Base-by-base conservation (phyloP, 2,329 filamentous ascomycete genomes). In the Fusarium neocosmosporiellum region DNA sequence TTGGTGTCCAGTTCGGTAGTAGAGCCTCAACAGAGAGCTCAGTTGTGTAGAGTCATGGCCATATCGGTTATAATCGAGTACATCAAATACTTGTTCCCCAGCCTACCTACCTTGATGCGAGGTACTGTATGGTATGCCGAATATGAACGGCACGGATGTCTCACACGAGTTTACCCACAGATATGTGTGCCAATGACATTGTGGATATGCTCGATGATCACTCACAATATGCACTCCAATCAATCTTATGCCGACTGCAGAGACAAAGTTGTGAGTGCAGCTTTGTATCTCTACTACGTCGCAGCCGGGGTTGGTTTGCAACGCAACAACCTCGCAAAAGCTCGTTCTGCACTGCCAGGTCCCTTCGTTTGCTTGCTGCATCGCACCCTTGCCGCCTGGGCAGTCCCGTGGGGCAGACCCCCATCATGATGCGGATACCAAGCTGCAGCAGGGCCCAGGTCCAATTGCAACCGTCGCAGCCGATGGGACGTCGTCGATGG, bases 381-480 rank as follows among this genome's bases (percentile, higher is more conserved):
- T 46, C 22, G 18, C 41, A 63, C 50, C 54, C 67, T 65, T 61
- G 54, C 48, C 46, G 37, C 59, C 67, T 53, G 46, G 65, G 61
- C 63, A 66, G 53, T 66, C 33, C 53, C 53, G 63, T 57, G 63
- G 58, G 53, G 43, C 50, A n/a, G 16, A 34, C 53, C 62, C 64
- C 68, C 68, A 63, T 70, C 43, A 37, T 39, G 59, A 62, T 66
- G 63, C 61, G 66, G 68, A 63, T 70, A 66, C 63, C 36, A 59
- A 53, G 18, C 46, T 11, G 53, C 66, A 66, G 66, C 66, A 70
- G 63, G 61, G 66, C 33, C 60, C 31, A 59, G 54, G 48, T 24
- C 24, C 29, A 46, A 63, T 29, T 41, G 39, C 27, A 63, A 66
- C 53, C 37, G 64, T 63, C 27, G 39, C 22, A 63, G 64, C 50